Conservation (phyloP, 1,284 basidiomycete species). For the Athelia psychrophila region DNA sequence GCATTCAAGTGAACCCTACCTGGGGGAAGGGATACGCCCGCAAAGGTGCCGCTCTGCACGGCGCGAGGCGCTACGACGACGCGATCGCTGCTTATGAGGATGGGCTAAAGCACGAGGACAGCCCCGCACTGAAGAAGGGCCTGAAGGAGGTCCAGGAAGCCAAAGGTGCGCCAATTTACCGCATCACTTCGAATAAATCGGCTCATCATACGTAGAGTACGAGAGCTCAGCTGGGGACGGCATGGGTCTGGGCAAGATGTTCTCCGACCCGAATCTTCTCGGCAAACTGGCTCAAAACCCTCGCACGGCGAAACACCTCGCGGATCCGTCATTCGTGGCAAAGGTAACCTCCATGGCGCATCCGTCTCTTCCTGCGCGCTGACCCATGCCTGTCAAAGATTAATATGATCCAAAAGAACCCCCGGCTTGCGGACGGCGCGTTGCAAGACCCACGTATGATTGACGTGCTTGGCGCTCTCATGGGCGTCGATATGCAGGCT, state of each 20-base stretch:
- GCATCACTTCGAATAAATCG: background rate
- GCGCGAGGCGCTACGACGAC: constrained; percentile 75
- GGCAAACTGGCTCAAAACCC: constrained; percentile 86
- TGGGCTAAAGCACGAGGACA: constrained; percentile 82
- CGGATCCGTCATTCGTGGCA: constrained; percentile 79
- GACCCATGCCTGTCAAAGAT: constrained; percentile 36
- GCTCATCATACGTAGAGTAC: constrained; percentile 26
- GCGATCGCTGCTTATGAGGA: constrained; percentile 81
- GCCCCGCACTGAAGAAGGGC: constrained; percentile 81
- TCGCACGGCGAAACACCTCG: constrained; percentile 79
- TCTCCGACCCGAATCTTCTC: constrained; percentile 82
- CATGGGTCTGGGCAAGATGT: constrained; percentile 74
- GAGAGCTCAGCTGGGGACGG: constrained; percentile 41
- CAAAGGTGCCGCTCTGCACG: constrained; percentile 95
- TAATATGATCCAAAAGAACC: constrained; percentile 61
- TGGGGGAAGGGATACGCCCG: constrained; percentile 94
- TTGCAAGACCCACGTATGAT: constrained; percentile 91
- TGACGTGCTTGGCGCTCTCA: constrained; percentile 87
- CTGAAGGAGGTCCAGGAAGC: constrained; percentile 85
- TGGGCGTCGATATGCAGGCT: constrained; percentile 93
- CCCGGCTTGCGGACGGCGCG: constrained; percentile 53
- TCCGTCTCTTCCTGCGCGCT: background rate
- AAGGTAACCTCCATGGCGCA: constrained; percentile 39
- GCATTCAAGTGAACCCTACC: constrained; percentile 74
- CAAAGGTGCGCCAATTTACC: constrained; percentile 46